Conservation (phyloP, 202 grass and related monocot species). For the Cymbopogon flexuosus region DNA sequence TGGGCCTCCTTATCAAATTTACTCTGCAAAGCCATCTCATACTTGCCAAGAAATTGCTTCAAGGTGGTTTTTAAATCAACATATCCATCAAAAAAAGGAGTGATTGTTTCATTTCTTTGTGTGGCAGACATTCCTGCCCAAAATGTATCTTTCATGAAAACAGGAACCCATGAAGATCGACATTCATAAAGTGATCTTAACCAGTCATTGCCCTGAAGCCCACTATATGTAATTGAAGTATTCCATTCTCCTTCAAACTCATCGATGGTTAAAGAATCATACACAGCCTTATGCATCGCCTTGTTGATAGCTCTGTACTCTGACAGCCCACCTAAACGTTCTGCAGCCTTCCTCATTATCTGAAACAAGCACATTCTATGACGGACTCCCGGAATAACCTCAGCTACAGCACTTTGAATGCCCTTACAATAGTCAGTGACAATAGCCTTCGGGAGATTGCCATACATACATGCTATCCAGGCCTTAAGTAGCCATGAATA, state of each 20-base stretch:
- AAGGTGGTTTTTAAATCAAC: constrained; percentile 77
- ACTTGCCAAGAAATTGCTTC: constrained; percentile 91
- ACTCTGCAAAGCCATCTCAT: constrained; percentile 76
- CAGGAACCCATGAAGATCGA: constrained; percentile 73
- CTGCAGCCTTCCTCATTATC: constrained; percentile 77
- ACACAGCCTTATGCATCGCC: constrained; percentile 72
- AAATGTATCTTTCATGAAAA: constrained; percentile 83
- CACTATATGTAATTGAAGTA: constrained; percentile 55
- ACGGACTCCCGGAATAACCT: constrained; percentile 67
- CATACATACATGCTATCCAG: constrained; percentile 93
- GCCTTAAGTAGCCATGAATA: constrained; percentile 89
- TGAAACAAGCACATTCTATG: constrained; percentile 84
- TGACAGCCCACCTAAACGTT: constrained; percentile 58
- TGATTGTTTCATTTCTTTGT: constrained; percentile 62
- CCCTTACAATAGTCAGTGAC: constrained; percentile 76
- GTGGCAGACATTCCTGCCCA: constrained; percentile 94
- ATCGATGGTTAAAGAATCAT: constrained; percentile 72
- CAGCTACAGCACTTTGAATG: constrained; percentile 70
- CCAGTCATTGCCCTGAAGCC: constrained; percentile 78
- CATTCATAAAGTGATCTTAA: constrained; percentile 76
- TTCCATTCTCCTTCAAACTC: constrained; percentile 88
- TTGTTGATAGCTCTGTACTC: constrained; percentile 81
- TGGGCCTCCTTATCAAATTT: constrained; percentile 97
- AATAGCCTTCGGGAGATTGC: constrained; percentile 71
- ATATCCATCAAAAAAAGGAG: constrained; percentile 85